A percentile compares a stretch with the other conserved stretches of the same genome.
phyloP scores from a whole-genome alignment of 108 stramenopile genomes.

The Fistulifera pelliculosa region DNA sequence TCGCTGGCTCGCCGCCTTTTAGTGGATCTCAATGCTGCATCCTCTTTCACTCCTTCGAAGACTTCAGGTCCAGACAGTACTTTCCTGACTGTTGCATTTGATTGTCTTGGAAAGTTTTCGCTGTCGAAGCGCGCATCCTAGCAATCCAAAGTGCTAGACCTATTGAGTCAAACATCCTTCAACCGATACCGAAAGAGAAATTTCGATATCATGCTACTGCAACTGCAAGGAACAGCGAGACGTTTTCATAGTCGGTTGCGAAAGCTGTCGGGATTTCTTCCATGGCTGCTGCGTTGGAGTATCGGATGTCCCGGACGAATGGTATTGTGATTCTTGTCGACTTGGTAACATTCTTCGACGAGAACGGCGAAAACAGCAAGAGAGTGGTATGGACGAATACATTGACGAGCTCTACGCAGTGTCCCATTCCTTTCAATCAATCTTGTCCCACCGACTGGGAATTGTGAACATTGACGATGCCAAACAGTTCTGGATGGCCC shows the following conservation, averaged over 20 bases:
- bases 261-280: conserved; percentile 63
- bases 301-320: conserved; percentile 35
- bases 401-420: conserved; percentile 34
- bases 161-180: conserved; percentile 9
- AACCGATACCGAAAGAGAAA: conserved; percentile 8
- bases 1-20: conserved; percentile 42
- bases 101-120: conserved; percentile 77
- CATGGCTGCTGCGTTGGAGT: conserved; percentile 71
- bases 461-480: conserved; percentile 27
- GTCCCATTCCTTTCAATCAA: conserved; percentile 59
- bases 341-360: conserved; percentile 22
- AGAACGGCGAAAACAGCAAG: conserved; percentile 3
- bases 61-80: conserved; percentile 37
- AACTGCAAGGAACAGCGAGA: conserved; percentile 31
- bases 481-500: conserved; percentile 62
- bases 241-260: conserved; percentile 80
- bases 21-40: conserved; percentile 51
- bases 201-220: conserved; percentile 48
- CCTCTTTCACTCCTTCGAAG: conserved; percentile 10
- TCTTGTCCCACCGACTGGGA: conserved; percentile 26
- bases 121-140: conserved; percentile 50
- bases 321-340: conserved; percentile 80
- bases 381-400: background rate
- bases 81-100: conserved; percentile 75
- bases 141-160: conserved; percentile 43